Base-by-base conservation (phyloP, 1,284 basidiomycete genomes). In the Thelephora terrestris region DNA sequence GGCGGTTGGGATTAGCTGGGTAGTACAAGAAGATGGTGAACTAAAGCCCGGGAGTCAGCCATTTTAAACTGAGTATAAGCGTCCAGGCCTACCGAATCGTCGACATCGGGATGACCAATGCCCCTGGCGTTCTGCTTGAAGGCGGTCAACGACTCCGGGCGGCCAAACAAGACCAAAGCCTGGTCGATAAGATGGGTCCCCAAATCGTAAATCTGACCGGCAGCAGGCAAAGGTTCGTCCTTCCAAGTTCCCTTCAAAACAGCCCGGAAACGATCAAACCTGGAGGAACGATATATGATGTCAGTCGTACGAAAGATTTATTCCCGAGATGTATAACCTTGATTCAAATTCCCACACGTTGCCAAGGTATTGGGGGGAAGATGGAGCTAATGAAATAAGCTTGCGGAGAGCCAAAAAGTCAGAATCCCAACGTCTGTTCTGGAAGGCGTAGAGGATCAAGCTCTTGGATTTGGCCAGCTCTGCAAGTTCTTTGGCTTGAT, bases 361-460 rank as follows among this genome's bases (percentile, higher is more conserved):
- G 0, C 85, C 89, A 40, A 88, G 62, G 5, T 72, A 76, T 52
- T 72, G 64, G 3, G 73, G 67, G 14, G 76, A 71, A 3, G 69
- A 64, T 7, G 70, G 56, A 7, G 76, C 80, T 51, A 79, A 67
- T 16, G 70, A 64, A 36, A 93, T 62, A 20, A 93, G 70, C 47
- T 75, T 71, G 59, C 77, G 75, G 47, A 92, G 69, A 5, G 89
- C 79, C 47, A 91, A 68, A 66, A 85, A 91, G 61, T 94, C 91
- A 2, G 81, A 79, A 64, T 90, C 86, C 79, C 81, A 90, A 55
- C 87, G 74, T 46, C 87, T 73, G 64, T 92, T 93, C 63, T 93
- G 89, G 66, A 81, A 91, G 3, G 78, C 76, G 55, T 84, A 85
- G 36, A 91, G 65, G 27, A 91, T 72, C 39, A 86, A 69, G 25